Evolutionary conservation across 768 basidiomycete species (phyloP).

Genomic region (Tylopilus vinaceipallidus): DNA sequence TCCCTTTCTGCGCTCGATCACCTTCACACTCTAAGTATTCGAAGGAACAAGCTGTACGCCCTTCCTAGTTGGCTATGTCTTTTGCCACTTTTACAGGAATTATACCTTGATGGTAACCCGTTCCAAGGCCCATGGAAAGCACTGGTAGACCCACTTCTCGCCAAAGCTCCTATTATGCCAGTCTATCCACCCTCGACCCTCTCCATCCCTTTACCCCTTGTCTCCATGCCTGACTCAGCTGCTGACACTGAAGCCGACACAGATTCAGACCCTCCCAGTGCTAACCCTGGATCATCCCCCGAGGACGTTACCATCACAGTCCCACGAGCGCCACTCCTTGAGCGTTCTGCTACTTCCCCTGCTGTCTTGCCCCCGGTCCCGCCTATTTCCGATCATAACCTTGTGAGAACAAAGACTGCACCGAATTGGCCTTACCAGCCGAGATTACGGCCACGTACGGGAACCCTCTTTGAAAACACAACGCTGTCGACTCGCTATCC

Average conservation of each 20-base stretch:
- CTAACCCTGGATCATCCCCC: constrained; percentile 28
- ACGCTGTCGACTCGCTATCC: constrained; percentile 18
- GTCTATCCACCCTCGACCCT: constrained; percentile 67
- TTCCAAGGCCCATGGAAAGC: constrained; percentile 94
- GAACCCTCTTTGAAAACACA: constrained; percentile 24
- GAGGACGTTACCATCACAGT: constrained; percentile 76
- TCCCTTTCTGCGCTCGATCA: constrained; percentile 70
- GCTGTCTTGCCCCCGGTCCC: constrained; percentile 29
- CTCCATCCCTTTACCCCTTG: constrained; percentile 50
- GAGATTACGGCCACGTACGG: constrained; percentile 40
- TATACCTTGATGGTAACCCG: constrained; percentile 94
- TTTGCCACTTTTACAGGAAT: constrained; percentile 76
- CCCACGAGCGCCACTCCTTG: constrained; percentile 52
- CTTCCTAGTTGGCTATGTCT: constrained; percentile 96
- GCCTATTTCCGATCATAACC: constrained; percentile 37
- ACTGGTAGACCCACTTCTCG: constrained; percentile 80
- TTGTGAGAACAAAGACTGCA: constrained; percentile 71
- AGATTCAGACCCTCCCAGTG: constrained; percentile 53
- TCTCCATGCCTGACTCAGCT: constrained; percentile 44
- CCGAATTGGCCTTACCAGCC: constrained; percentile 56
- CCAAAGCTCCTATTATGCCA: constrained; percentile 58
- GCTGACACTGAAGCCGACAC: constrained; percentile 47
- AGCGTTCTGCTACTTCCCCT: constrained; percentile 52
- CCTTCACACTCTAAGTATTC: constrained; percentile 86
- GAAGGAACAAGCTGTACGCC: constrained; percentile 83